Evolutionary conservation across 768 basidiomycete species (phyloP), one percentile per base, ranked within the genome.

Genomic region (Tricholoma sp.): DNA sequence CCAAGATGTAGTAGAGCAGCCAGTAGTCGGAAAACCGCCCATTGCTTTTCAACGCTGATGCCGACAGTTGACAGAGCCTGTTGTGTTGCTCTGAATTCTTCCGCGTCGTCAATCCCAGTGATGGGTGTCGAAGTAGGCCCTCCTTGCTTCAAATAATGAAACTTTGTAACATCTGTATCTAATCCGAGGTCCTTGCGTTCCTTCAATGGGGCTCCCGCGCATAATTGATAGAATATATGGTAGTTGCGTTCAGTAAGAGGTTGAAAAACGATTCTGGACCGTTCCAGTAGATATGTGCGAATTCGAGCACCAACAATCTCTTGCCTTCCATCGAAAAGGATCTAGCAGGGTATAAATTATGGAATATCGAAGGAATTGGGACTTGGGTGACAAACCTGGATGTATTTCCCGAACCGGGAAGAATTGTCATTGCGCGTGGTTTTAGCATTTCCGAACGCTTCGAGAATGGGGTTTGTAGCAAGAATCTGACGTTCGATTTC

Each of bases 171-270:
- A 66, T 95, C 91, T 17, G 80, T 77, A 63, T 95, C 92, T 36
- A 99, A 80, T 5, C 94, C 95, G 45, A 98, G 83, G 65, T 95
- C 93, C 72, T 96, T 96, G 41, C 93, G 85, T 67, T 99, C 97
- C 71, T 96, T 96, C 20, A 90, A 76, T 2, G 97, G 95, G 9
- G 93, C 94, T 49, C 97, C 97, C 0, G 95, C 91, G 63, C 96
- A 94, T n/a, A 99, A 78, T 69, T 99, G 97, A 74, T 99, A 98
- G 79, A 99, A 99, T 64, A 99, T 98, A 72, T 99, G 97, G 73
- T 98, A 99, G 73, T 99, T 99, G 57, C 97, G 86, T 71, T 99
- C 97, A 44, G 91, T 94, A 57, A 90, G 79, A 15, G 97, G 96
- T 71, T 99, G 97, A 72, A 96, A 98, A 56, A 98, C 95, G 59